phyloP scores from a whole-genome alignment of 2,329 filamentous ascomycete species.

The Orbilia quercus region DNA sequence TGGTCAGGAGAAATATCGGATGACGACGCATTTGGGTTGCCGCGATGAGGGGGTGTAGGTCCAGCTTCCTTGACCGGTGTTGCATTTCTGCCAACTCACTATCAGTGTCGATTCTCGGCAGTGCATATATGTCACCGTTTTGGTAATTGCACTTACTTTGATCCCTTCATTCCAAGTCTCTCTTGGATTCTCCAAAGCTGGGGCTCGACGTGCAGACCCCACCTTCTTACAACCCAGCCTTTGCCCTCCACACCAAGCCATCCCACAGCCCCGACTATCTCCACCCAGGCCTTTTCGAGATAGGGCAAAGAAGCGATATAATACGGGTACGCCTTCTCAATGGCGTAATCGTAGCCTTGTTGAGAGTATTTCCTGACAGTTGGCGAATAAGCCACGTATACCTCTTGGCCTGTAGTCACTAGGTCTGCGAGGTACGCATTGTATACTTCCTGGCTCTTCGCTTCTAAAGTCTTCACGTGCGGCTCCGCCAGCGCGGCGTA shows the following conservation, averaged over 20 bases:
- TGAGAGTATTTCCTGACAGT: slow-evolving; percentile 76
- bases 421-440: slow-evolving; percentile 78
- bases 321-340: slow-evolving; percentile 42
- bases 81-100: slow-evolving; percentile 18
- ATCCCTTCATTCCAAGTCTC: slow-evolving; percentile 75
- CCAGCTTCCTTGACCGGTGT: slow-evolving; percentile 43
- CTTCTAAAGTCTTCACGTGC: slow-evolving; percentile 43
- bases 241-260: slow-evolving; percentile 53
- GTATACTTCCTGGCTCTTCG: slow-evolving; percentile 72
- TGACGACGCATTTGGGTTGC: slow-evolving; percentile 47
- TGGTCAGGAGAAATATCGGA: slow-evolving; percentile 43
- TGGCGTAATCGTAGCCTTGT: slow-evolving; percentile 66
- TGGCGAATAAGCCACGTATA: slow-evolving; percentile 69
- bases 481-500: slow-evolving; percentile 56
- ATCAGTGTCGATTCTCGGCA: slow-evolving; percentile 6
- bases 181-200: slow-evolving; percentile 93
- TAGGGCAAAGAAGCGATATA: slow-evolving; percentile 71
- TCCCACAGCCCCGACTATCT: slow-evolving; percentile 39
- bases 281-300: slow-evolving; percentile 73
- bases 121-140: background rate
- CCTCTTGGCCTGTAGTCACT: slow-evolving; percentile 70
- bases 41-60: slow-evolving; percentile 58
- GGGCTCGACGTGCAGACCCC: slow-evolving; percentile 88
- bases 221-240: slow-evolving; percentile 51
- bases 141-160: slow-evolving; percentile 61